Evolutionary conservation across 768 basidiomycete species (phyloP).

Genomic region (Psilocybe subaeruginosa): DNA sequence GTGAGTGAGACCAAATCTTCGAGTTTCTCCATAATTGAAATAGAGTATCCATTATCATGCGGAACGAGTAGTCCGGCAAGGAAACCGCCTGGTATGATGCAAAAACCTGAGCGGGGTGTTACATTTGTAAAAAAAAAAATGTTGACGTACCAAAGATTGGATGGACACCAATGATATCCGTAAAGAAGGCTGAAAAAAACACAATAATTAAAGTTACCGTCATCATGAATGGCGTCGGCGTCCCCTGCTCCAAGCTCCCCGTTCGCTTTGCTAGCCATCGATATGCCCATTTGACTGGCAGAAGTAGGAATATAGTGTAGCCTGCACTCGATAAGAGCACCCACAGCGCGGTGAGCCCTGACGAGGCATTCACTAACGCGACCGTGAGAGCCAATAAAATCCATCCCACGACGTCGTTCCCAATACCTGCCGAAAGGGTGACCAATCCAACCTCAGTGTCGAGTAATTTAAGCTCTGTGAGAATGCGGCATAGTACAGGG

Average conservation of each 20-base stretch:
- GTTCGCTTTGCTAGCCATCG: conserved; percentile 67
- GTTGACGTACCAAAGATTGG: conserved; percentile 56
- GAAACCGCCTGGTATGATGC: conserved; percentile 64
- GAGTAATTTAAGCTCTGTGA: conserved; percentile 80
- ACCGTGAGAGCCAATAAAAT: conserved; percentile 82
- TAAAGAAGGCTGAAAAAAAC: conserved; percentile 78
- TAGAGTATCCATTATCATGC: conserved; percentile 79
- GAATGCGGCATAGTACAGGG: conserved; percentile 83
- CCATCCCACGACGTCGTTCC: conserved; percentile 79
- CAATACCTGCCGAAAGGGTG: conserved; percentile 81
- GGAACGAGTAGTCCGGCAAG: conserved; percentile 85
- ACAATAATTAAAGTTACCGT: conserved; percentile 74
- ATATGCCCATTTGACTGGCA: conserved; percentile 65
- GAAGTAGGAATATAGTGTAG: conserved; percentile 70
- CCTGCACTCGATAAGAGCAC: conserved; percentile 72
- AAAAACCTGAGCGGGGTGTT: neutral
- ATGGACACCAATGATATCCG: conserved; percentile 83
- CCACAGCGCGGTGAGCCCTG: conserved; percentile 79
- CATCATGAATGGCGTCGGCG: conserved; percentile 79
- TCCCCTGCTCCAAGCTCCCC: conserved; percentile 72
- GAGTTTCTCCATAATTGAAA: conserved; percentile 80
- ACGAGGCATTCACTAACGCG: conserved; percentile 81
- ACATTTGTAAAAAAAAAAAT: neutral
- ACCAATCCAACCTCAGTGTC: conserved; percentile 86
- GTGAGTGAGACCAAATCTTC: conserved; percentile 85